Percentiles rank a stretch among this genome's conserved stretches.
Evolutionary conservation across 208 protist genomes (phyloP).

Genomic region (Lotmaria passim): DNA sequence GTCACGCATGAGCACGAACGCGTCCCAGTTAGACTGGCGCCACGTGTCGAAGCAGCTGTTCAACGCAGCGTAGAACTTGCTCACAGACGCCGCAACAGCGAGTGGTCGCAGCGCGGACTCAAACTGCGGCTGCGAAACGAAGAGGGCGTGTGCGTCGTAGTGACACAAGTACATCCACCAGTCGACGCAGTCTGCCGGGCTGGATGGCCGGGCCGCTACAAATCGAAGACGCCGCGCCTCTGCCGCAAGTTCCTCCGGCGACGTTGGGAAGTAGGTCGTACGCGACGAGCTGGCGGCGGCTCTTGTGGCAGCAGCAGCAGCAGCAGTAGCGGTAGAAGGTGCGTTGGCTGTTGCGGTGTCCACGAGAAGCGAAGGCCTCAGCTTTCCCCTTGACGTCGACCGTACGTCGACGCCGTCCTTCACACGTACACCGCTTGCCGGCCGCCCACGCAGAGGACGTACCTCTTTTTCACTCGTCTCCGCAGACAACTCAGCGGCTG

Average conservation of each 20-base stretch:
- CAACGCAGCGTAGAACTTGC: constrained; percentile 37
- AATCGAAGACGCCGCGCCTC: constrained; percentile 19
- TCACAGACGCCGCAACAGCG: constrained; percentile 6
- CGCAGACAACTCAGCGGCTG: neutral
- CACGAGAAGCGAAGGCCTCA: too few species aligned
- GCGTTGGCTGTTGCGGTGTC: neutral
- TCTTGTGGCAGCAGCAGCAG: neutral
- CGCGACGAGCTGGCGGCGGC: neutral
- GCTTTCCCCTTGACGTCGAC: too few species aligned
- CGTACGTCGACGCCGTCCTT: too few species aligned
- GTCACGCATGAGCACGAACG: constrained; percentile 24
- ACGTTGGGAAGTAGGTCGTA: neutral
- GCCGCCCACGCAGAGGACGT: neutral
- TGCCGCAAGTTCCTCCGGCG: neutral
- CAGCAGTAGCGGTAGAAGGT: neutral
- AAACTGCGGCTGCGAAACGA: constrained; percentile 33
- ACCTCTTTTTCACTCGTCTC: neutral
- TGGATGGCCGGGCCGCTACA: constrained; percentile 11
- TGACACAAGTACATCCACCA: constrained; percentile 39
- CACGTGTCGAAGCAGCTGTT: constrained; percentile 35
- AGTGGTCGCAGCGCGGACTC: constrained; percentile 31
- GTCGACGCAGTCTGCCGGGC: constrained; percentile 28
- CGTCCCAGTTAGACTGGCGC: constrained; percentile 41
- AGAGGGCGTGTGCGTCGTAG: constrained; percentile 35
- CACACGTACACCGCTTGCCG: neutral